phyloP scores from a whole-genome alignment of 2,329 filamentous ascomycete species.

The Leptographium flavum region DNA sequence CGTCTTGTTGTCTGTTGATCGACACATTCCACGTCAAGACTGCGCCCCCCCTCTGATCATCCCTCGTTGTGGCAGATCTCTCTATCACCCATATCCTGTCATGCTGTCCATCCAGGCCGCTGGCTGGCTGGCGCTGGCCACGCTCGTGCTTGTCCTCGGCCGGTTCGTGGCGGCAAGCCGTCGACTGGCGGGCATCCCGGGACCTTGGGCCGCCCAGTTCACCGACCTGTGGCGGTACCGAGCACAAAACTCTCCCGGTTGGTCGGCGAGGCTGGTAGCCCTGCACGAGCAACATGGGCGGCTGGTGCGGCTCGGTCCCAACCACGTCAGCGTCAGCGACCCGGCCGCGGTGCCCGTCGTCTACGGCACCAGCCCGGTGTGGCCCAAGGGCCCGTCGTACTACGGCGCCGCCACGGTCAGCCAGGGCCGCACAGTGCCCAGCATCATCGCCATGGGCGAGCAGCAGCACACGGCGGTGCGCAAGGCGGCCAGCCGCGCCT shows the following conservation, averaged over 20 bases:
- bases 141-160: no score
- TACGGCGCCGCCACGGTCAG: neutral
- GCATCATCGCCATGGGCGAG: slow-evolving; percentile 2
- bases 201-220: neutral
- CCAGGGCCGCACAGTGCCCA: neutral
- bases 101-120: no score
- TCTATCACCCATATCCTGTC: no score
- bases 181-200: neutral
- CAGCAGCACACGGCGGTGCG: neutral
- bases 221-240: slow-evolving; percentile 1
- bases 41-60: no score
- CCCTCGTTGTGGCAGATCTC: no score
- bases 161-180: neutral
- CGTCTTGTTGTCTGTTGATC: no score
- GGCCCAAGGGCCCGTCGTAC: slow-evolving; percentile 1
- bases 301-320: neutral
- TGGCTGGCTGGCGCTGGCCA: no score
- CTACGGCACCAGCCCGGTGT: slow-evolving; percentile 1
- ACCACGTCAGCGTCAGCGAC: slow-evolving; percentile 1
- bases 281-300: neutral
- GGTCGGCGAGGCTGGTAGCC: neutral
- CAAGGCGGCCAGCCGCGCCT: neutral
- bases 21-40: no score
- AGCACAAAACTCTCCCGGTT: neutral
- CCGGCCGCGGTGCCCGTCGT: neutral